Evolutionary conservation across 2,329 filamentous ascomycete species (phyloP), one percentile per base, ranked within the genome.

Genomic region (Tolypocladium inflatum): DNA sequence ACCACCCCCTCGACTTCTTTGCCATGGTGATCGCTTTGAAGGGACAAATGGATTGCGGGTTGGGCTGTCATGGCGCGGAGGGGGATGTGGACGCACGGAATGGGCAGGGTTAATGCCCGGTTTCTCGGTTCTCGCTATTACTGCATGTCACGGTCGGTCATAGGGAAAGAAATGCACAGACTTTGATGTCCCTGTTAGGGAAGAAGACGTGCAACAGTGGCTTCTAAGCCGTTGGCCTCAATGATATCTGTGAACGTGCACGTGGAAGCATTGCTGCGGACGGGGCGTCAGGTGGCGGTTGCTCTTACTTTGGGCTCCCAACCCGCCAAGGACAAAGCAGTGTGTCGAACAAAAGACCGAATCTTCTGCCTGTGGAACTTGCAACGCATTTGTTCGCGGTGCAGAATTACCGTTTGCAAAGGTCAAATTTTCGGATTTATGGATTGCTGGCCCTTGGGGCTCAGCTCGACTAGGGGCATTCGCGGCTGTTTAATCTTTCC

Each of bases 121-220:
- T 68, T 68, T 72, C 68, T 72, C 65, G 66, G 70, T 71, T 72
- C 67, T 71, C 66, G 68, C 70, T 67, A 65, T 68, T 70, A 68
- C 71, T 77, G 70, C 75, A 77, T 76, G 70, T 74, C 73, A 76
- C 71, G 76, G 69, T 72, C 67, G 70, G 76, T 74, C 72, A 73
- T 72, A 76, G 72, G 76, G 76, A 76, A 77, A 72, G 70, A 70
- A 71, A 74, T 69, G 67, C 70, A 72, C 70, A 71, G 63, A 69
- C 64, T 70, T 65, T 69, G 67, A 71, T 68, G 67, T 66, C 68
- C 66, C 60, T 48, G 43, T 58, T 37, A 45, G 51, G 48, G 50
- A 58, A 57, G 38, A 55, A 42, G 42, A 57, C n/a, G 35, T 11
- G 7, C 48, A 7, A 19, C 30, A 21, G 10, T 33, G 30, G 30